Base-by-base conservation (phyloP, 1,139 yeast species). In the Yamadazyma atmosphaerica region DNA sequence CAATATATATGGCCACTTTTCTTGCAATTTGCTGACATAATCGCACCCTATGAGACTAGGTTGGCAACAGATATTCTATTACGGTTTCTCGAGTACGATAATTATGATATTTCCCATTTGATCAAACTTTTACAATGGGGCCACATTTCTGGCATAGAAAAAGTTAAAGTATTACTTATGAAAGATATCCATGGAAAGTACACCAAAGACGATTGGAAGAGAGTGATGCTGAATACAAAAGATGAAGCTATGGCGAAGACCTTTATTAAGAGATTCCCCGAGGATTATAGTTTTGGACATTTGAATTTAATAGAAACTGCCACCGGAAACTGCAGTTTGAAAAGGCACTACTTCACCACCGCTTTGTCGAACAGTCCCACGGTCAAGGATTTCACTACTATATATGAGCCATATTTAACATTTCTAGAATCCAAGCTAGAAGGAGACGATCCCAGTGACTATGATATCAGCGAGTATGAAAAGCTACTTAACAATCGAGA, bases 321-420 rank as follows among this genome's bases (percentile, higher is more conserved):
- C 2, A 34, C 22, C 7, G 31, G 28, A 3, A 26, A 31, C 3
- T 12, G 10, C 21, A 43, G 43, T 17, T 14, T 64, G 2, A 65
- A 68, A 1, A 61, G 81, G 23, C 69, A 67, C 33, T 62, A 68
- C 13, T 81, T 72, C 49, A 77, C 75, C 38, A 61, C 65, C 29
- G 84, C 81, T 0, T 49, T 81, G 8, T 47, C 55, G 1, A 50
- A 63, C 1, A 77, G 83, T 8, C 45, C 57, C 4, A 78, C 87
- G 0, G 64, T 83, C 2, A 65, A 69, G 25, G 94, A 86, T 46
- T 87, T 88, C 54, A 73, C 83, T 0, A 52, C 67, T 23, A 62
- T 87, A 1, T 89, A 78, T 58, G 87, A 86, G 54, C 64, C 78
- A 4, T 81, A 76, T 51, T 61, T 83, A 2, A 83, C 68, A 56